Evolutionary conservation across 345 rosid genomes (phyloP).

Genomic region (Eucalyptus sp.): DNA sequence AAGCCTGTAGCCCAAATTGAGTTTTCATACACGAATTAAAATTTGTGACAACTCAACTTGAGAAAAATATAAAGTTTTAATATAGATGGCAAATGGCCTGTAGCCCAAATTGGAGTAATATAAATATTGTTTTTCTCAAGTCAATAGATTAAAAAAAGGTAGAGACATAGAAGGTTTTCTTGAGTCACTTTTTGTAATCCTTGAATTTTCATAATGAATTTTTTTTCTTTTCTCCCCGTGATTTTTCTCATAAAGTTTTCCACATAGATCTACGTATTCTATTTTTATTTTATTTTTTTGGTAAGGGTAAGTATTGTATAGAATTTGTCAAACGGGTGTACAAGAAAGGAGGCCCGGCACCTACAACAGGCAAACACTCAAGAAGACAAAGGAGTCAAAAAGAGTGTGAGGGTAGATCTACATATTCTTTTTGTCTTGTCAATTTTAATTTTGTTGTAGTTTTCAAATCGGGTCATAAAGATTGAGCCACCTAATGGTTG

Average conservation of each 20-base stretch:
- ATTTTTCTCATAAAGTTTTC: too few species aligned
- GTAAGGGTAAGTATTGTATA: too few species aligned
- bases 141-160: too few species aligned
- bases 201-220: neutral
- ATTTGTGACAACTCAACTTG: neutral
- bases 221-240: neutral
- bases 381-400: too few species aligned
- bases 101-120: neutral
- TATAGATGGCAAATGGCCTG: neutral
- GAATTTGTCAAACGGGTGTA: too few species aligned
- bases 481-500: neutral
- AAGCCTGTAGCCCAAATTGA: neutral
- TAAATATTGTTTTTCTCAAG: neutral
- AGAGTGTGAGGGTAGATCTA: too few species aligned
- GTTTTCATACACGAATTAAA: too few species aligned
- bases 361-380: too few species aligned
- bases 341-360: too few species aligned
- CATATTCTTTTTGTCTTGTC: neutral
- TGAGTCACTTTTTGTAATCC: neutral
- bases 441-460: neutral
- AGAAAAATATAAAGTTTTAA: neutral
- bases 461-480: fast-evolving
- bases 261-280: too few species aligned
- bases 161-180: neutral
- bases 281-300: too few species aligned